Conservation (phyloP, 2,329 filamentous ascomycete genomes). For the Diaporthe ilicicola region DNA sequence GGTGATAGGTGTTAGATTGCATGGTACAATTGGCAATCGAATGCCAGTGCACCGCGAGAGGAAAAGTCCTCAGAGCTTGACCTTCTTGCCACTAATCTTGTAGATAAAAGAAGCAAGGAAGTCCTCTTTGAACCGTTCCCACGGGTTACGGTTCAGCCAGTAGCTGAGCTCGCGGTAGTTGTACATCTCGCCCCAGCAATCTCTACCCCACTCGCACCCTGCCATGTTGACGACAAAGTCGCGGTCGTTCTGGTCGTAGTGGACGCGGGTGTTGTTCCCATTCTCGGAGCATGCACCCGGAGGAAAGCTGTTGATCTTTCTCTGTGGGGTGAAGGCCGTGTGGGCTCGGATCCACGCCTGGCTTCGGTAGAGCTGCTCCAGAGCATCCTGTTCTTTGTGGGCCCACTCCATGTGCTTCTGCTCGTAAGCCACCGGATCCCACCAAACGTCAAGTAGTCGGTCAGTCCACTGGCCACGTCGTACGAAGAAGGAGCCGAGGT, state of each 20-base stretch:
- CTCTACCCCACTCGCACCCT: slow-evolving; percentile 93
- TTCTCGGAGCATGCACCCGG: slow-evolving; percentile 86
- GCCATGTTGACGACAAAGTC: slow-evolving; percentile 99
- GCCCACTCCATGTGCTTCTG: slow-evolving; percentile 99
- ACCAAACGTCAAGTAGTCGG: slow-evolving; percentile 93
- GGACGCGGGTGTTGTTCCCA: slow-evolving; percentile 77
- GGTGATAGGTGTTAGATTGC: slow-evolving; percentile 16
- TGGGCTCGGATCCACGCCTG: slow-evolving; percentile 94
- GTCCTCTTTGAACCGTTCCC: slow-evolving; percentile 80
- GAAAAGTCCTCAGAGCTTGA: slow-evolving; percentile 57
- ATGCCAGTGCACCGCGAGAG: background rate
- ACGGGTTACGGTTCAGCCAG: slow-evolving; percentile 82
- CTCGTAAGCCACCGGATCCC: slow-evolving; percentile 97
- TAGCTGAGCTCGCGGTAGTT: slow-evolving; percentile 92
- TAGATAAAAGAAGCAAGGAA: slow-evolving; percentile 68
- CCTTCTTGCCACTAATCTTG: slow-evolving; percentile 69
- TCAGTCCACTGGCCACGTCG: slow-evolving; percentile 89
- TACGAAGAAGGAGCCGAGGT: slow-evolving; percentile 94
- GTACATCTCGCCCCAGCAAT: slow-evolving; percentile 99
- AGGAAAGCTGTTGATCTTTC: slow-evolving; percentile 94
- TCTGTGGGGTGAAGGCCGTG: slow-evolving; percentile 88
- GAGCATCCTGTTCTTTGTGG: slow-evolving; percentile 96
- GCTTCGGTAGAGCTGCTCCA: slow-evolving; percentile 89
- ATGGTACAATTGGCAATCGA: background rate
- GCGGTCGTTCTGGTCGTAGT: slow-evolving; percentile 85